A percentile compares a stretch with the other conserved stretches of the same genome.
Conservation (phyloP, 768 basidiomycete genomes). For the Mycena chlorophos region DNA sequence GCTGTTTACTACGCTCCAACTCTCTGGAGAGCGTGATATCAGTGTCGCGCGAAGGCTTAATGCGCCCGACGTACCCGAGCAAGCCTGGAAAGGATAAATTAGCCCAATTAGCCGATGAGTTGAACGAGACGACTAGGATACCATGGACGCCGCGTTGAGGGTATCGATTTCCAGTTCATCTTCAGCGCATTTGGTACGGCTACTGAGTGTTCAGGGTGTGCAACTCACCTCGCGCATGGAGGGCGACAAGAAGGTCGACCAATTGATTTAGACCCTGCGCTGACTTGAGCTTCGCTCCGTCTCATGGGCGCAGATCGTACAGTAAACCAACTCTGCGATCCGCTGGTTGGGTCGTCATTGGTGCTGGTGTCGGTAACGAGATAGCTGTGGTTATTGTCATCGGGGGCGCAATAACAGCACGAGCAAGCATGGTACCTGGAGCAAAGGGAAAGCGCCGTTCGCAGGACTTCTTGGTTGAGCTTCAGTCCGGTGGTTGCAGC, state of each 20-base stretch:
- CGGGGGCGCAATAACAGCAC: conserved; percentile 62
- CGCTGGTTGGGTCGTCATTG: conserved; percentile 46
- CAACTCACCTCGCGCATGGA: conserved; percentile 47
- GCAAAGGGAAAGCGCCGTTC: neutral
- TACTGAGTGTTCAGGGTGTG: neutral
- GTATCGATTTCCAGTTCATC: conserved; percentile 77
- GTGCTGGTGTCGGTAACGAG: conserved; percentile 73
- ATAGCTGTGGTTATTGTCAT: conserved; percentile 74
- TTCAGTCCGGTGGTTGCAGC: neutral
- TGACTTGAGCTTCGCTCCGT: neutral
- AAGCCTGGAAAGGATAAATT: conserved; percentile 5
- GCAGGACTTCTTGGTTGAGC: conserved; percentile 12
- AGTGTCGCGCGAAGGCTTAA: conserved; percentile 28
- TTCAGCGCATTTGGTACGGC: neutral
- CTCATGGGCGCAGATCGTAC: conserved; percentile 28
- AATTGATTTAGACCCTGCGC: conserved; percentile 54
- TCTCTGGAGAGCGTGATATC: conserved; percentile 58
- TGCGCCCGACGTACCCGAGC: conserved; percentile 15
- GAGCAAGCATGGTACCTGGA: too few relatives aligned
- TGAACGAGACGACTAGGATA: conserved; percentile 16
- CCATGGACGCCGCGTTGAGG: conserved; percentile 64
- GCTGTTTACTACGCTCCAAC: conserved; percentile 70
- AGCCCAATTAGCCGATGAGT: too few relatives aligned
- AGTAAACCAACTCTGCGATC: conserved; percentile 60
- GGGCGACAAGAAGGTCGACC: conserved; percentile 70